Percentiles rank a stretch among this genome's conserved stretches.
Conservation (phyloP, 176 grass and related monocot genomes). For the Themeda triandra region DNA sequence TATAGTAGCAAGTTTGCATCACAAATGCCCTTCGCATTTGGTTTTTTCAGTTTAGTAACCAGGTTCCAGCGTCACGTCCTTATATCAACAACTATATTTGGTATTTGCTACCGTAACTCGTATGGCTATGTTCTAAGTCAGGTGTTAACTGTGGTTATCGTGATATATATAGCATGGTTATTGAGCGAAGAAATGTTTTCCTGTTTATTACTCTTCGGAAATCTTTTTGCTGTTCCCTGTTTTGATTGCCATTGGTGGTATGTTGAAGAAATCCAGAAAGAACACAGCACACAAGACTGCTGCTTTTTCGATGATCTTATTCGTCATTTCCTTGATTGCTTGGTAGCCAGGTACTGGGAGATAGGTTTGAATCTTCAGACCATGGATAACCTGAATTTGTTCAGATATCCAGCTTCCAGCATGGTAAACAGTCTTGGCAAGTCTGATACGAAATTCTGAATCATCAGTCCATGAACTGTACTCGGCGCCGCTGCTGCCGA, state of each 20-base stretch:
- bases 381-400: no score
- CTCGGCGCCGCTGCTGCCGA: neutral
- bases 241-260: neutral
- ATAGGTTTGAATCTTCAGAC: neutral
- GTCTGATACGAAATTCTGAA: neutral
- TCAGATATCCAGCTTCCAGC: neutral
- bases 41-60: slow-evolving; percentile 32
- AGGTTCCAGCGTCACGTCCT: slow-evolving; percentile 26
- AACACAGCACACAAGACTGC: neutral
- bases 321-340: neutral
- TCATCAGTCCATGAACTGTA: neutral
- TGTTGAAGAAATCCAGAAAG: neutral
- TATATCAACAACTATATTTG: slow-evolving; percentile 13
- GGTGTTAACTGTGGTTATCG: slow-evolving; percentile 40
- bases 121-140: slow-evolving; percentile 35
- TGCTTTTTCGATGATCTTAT: neutral
- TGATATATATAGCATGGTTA: slow-evolving; percentile 51
- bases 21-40: slow-evolving; percentile 45
- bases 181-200: slow-evolving; percentile 13
- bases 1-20: slow-evolving; percentile 37
- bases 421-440: neutral
- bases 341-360: neutral
- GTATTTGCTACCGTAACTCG: slow-evolving; percentile 34
- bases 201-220: neutral
- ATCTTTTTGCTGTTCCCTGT: neutral